phyloP scores from a whole-genome alignment of 2,329 filamentous ascomycete species.

The Scortechinia acanthostroma region DNA sequence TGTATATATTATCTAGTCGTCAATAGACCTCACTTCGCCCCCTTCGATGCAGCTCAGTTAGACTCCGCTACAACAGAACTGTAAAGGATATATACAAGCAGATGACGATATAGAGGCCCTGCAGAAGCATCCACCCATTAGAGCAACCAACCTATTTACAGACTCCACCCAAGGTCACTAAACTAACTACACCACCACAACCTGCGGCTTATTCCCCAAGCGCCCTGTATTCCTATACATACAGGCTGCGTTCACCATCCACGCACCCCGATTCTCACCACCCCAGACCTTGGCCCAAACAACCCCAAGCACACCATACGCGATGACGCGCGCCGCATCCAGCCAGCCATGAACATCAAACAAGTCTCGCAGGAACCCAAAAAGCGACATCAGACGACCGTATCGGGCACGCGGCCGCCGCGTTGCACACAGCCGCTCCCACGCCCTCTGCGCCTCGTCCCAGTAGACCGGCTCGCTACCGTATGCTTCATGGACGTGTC shows the following conservation, averaged over 20 bases:
- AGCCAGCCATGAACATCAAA: constrained; percentile 24
- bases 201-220: constrained; percentile 23
- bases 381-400: constrained; percentile 34
- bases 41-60: too few relatives aligned
- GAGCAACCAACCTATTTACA: too few relatives aligned
- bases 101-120: too few relatives aligned
- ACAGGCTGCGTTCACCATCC: constrained; percentile 50
- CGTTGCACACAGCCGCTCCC: constrained; percentile 57
- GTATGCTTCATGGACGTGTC: constrained; percentile 73
- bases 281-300: constrained; percentile 46
- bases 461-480: constrained; percentile 67
- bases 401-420: constrained; percentile 30
- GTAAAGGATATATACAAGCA: too few relatives aligned
- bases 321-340: constrained; percentile 32
- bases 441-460: constrained; percentile 65
- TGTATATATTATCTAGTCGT: too few relatives aligned
- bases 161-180: too few relatives aligned
- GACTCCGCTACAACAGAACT: too few relatives aligned
- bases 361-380: constrained; percentile 7
- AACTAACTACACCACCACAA: constrained; percentile 6
- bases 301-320: constrained; percentile 35
- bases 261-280: constrained; percentile 32
- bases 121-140: too few relatives aligned
- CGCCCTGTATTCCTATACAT: constrained; percentile 43
- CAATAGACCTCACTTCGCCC: too few relatives aligned